phyloP scores from a whole-genome alignment of 177 flowering plant genomes.

The Vitis hybrid region DNA sequence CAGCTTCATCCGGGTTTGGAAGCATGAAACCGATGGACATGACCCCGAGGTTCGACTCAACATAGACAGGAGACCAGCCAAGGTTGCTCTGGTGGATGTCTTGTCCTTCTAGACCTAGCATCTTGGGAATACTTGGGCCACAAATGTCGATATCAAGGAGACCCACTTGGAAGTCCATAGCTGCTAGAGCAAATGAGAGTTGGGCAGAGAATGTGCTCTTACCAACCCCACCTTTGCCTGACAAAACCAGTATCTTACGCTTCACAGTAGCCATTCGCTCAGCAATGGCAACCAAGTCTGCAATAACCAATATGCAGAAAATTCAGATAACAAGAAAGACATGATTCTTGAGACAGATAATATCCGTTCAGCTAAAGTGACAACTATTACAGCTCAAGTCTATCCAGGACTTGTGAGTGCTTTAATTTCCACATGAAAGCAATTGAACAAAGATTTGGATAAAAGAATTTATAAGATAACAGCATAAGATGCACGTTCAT shows the following conservation, averaged over 20 bases:
- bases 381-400: neutral
- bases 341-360: neutral
- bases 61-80: conserved; percentile 95
- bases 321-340: neutral
- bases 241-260: conserved; percentile 87
- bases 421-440: no score
- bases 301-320: conserved; percentile 17
- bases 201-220: conserved; percentile 98
- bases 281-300: conserved; percentile 80
- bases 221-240: conserved; percentile 98
- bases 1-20: conserved; percentile 87
- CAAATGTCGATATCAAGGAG: conserved; percentile 92
- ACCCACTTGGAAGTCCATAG: conserved; percentile 87
- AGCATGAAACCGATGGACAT: conserved; percentile 99
- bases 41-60: conserved; percentile 91
- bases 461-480: neutral
- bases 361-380: neutral
- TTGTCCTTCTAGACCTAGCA: conserved; percentile 96
- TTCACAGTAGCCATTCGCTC: conserved; percentile 92
- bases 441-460: neutral
- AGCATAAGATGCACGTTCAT: neutral
- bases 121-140: conserved; percentile 99
- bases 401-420: no score
- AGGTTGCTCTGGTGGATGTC: conserved; percentile 91
- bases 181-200: conserved; percentile 79